phyloP scores from a whole-genome alignment of 2,329 filamentous ascomycete genomes.

The Didymella lethalis region DNA sequence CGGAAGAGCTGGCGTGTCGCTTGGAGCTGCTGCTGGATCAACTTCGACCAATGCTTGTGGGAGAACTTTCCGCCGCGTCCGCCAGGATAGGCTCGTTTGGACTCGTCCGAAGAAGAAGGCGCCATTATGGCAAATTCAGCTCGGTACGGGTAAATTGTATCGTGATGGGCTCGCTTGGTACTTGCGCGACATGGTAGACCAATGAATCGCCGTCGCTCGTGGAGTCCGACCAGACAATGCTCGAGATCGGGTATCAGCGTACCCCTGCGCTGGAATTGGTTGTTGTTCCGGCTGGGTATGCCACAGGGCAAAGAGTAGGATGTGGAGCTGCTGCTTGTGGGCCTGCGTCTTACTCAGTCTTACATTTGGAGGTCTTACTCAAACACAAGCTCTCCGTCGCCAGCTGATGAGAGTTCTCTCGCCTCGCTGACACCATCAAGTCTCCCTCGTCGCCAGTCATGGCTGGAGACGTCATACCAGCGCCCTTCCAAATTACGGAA shows the following conservation, averaged over 20 bases:
- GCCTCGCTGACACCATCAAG: slow-evolving; percentile 6
- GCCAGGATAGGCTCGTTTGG: slow-evolving; percentile 2
- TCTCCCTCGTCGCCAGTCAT: slow-evolving; percentile 21
- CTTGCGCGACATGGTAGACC: background rate
- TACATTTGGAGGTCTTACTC: slow-evolving; percentile 3
- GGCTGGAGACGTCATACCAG: slow-evolving; percentile 33
- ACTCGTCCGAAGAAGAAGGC: slow-evolving; percentile 7
- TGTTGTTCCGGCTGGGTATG: slow-evolving; percentile 12
- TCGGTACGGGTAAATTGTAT: slow-evolving; percentile 6
- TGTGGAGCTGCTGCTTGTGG: slow-evolving; percentile 14
- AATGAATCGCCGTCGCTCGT: slow-evolving; percentile 13
- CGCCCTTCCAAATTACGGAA: slow-evolving; percentile 41
- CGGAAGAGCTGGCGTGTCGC: background rate
- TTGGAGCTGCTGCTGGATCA: background rate
- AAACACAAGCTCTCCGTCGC: slow-evolving; percentile 10
- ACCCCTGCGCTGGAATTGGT: slow-evolving; percentile 17
- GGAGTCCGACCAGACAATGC: slow-evolving; percentile 10
- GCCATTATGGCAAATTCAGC: slow-evolving; percentile 11
- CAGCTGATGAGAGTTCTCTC: slow-evolving; percentile 11
- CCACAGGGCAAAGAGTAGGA: slow-evolving; percentile 18
- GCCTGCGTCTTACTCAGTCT: slow-evolving; percentile 12
- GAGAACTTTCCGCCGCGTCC: slow-evolving; percentile 8
- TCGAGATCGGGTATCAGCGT: slow-evolving; percentile 16
- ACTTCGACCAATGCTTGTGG: slow-evolving; percentile 1
- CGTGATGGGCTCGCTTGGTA: slow-evolving; percentile 11